Percentiles rank a stretch among this genome's conserved stretches.
Conservation (phyloP, 1,284 basidiomycete genomes). For the Leccinum fallax region DNA sequence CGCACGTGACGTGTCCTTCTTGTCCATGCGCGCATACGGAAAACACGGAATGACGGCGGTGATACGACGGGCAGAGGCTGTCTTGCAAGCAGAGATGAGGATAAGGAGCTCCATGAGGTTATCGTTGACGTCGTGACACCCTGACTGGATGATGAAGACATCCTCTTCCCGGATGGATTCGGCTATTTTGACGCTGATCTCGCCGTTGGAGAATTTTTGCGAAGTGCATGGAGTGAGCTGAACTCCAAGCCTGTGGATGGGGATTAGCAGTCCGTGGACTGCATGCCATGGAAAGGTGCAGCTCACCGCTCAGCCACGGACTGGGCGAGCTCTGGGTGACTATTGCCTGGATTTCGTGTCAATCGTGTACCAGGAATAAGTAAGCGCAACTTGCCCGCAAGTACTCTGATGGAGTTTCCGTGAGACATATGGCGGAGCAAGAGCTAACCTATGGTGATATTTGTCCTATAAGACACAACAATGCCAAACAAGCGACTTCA, state of each 20-base stretch:
- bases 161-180: conserved; percentile 98
- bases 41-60: conserved; percentile 98
- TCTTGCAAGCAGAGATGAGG: conserved; percentile 94
- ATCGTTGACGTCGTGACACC: conserved; percentile 79
- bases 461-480: conserved; percentile 17
- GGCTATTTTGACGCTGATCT: conserved; percentile 90
- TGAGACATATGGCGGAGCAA: conserved; percentile 62
- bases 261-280: conserved; percentile 48
- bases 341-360: conserved; percentile 74
- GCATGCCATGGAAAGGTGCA: conserved; percentile 47
- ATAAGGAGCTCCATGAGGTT: conserved; percentile 91
- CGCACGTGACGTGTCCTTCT: conserved; percentile 96
- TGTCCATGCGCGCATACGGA: conserved; percentile 97
- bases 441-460: conserved; percentile 5
- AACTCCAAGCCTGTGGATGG: conserved; percentile 74
- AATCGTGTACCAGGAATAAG: conserved; percentile 15
- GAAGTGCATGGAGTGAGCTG: conserved; percentile 89
- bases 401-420: conserved; percentile 92
- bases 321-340: conserved; percentile 95
- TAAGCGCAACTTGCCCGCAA: conserved; percentile 70
- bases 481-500: conserved; percentile 11
- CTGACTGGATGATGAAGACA: conserved; percentile 94
- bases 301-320: conserved; percentile 94
- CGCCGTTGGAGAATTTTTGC: conserved; percentile 95
- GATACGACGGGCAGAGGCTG: conserved; percentile 93